Evolutionary conservation across 345 rosid genomes (phyloP), one percentile per base, ranked within the genome.

Genomic region (Acer yangbiense): DNA sequence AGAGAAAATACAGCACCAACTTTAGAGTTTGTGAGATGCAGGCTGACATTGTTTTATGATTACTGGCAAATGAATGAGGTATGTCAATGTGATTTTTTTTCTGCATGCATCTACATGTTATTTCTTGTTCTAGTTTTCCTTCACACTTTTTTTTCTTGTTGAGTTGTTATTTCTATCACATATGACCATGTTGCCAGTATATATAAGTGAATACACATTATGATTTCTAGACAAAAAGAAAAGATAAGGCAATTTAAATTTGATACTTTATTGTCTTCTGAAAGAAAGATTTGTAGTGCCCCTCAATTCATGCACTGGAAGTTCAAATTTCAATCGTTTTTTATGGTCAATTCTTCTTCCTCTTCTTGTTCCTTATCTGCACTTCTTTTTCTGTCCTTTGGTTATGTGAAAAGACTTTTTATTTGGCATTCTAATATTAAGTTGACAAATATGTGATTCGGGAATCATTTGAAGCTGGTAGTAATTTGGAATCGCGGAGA

Each of bases 1-100:
- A 73, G 65, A 65, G 85, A 80, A 10, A 76, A 82, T 77, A 43
- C 80, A 65, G 25, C 74, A 55, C 86, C 84, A 21, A 73, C 74
- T 73, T 76, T 92, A 39, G 96, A 93, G 88, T 89, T 95, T 11
- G 92, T 92, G 10, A 88, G 82, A 68, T 95, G 98, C 85, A 88
- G 84, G 82, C 85, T 93, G 81, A 95, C 90, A 58, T 72, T 95
- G 86, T 91, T 88, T 78, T 95, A 95, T 88, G 92, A 87, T 65
- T 93, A 93, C 78, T 95, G 97, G 98, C 91, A 82, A 77, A 92
- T 90, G 98, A 88, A 89, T 83, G 97, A 95, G 97, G 99, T 95
- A 88, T 73, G 73, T 57, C 12, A 11, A 9, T 27, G 12, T 74
- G 10, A 14, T 12, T 76, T 6, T 75, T 75, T 76, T 29, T 1